Conservation (phyloP, 306 rosid genomes). For the Glycyrrhiza uralensis region DNA sequence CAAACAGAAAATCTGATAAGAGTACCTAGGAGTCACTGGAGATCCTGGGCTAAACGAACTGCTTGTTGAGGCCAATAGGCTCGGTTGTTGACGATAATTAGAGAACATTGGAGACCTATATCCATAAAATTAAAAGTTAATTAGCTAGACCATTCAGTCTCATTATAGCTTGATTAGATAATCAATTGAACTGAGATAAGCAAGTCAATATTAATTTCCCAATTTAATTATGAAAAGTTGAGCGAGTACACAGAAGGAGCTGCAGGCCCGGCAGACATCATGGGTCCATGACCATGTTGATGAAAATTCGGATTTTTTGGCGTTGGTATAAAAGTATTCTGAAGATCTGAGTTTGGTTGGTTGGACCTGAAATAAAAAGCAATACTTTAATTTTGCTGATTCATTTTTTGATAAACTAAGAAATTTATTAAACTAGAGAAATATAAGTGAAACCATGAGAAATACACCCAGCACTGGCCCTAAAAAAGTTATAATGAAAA, state of each 20-base stretch:
- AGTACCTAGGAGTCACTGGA: not conserved
- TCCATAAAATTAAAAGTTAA: slow-evolving; percentile 7
- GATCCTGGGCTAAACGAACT: not conserved
- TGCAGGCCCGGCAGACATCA: not conserved
- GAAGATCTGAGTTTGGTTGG: not conserved
- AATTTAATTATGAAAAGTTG: not conserved
- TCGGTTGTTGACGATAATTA: not conserved
- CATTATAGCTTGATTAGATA: not conserved
- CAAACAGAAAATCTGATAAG: not conserved
- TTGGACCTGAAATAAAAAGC: slow-evolving; percentile 5
- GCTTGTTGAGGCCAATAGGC: not conserved
- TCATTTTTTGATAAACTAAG: too few species aligned
- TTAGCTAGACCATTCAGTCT: not conserved
- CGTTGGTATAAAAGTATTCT: not conserved
- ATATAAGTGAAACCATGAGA: too few species aligned
- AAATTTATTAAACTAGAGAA: too few species aligned
- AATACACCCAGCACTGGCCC: too few species aligned
- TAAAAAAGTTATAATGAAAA: too few species aligned
- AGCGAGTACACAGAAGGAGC: not conserved
- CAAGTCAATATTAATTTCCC: not conserved
- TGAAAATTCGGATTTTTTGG: not conserved
- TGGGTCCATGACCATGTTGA: not conserved
- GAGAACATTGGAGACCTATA: not conserved
- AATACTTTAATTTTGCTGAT: not conserved
- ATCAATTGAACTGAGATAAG: not conserved